A percentile compares a stretch with the other conserved stretches of the same genome.
These are phyloP conservation scores for Solanum pennellii DNA, from an alignment of 257 asterid species.

Conservation along the genomic window DNA sequence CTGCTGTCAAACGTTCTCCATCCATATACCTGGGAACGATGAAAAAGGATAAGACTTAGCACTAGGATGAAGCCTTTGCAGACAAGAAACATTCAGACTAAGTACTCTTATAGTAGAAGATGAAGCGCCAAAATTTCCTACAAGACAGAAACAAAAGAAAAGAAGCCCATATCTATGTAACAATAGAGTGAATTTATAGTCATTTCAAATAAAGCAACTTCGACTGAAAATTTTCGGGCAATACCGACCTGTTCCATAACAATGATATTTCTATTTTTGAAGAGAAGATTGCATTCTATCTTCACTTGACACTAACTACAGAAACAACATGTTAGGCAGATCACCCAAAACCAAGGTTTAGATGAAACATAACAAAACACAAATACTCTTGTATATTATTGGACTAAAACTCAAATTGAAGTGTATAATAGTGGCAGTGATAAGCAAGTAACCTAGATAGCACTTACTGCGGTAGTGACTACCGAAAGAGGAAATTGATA, in stretches of 20 bases:
- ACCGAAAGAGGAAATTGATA: neutral
- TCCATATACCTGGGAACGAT: constrained; percentile 54
- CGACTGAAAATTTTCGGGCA: neutral
- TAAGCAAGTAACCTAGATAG: neutral
- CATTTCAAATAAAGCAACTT: neutral
- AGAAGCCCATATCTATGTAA: neutral
- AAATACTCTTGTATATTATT: neutral
- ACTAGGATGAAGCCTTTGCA: neutral
- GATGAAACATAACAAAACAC: neutral
- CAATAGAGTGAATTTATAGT: neutral
- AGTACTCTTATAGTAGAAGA: neutral
- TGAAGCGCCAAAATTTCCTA: neutral
- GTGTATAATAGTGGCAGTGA: neutral
- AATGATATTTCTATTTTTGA: neutral
- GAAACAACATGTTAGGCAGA: neutral
- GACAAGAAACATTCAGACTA: neutral
- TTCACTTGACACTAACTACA: neutral
- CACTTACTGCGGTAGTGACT: neutral
- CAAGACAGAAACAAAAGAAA: neutral
- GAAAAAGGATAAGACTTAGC: neutral
- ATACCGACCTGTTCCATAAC: neutral
- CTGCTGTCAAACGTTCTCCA: constrained; percentile 68
- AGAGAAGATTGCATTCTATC: neutral
- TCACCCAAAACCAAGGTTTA: neutral
- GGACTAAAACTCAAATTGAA: neutral